Conservation (phyloP, 768 basidiomycete genomes). For the Cubamyces lactineus region DNA sequence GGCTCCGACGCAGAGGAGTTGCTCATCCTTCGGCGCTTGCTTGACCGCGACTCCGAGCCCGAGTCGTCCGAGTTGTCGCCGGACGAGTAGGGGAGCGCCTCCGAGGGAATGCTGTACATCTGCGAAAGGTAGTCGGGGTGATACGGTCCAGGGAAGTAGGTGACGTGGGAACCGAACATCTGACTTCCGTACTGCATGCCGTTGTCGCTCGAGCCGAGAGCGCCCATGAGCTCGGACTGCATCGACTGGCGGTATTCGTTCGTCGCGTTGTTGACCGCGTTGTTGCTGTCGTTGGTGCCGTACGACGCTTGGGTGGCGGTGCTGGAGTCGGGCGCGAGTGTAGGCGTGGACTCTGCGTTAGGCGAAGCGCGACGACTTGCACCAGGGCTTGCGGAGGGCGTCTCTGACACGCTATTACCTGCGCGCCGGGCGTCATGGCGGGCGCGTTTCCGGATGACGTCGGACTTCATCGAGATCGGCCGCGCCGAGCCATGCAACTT, state of each 20-base stretch:
- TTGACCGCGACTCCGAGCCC: slow-evolving; percentile 45
- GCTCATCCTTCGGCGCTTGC: slow-evolving; percentile 77
- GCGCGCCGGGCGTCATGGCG: slow-evolving; percentile 73
- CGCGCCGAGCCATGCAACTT: slow-evolving; percentile 85
- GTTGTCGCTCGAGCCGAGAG: slow-evolving; percentile 40
- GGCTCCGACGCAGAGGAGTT: slow-evolving; percentile 52
- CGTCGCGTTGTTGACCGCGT: slow-evolving; percentile 27
- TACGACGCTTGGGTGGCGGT: slow-evolving; percentile 55
- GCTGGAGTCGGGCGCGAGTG: slow-evolving; percentile 65
- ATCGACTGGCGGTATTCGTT: slow-evolving; percentile 44
- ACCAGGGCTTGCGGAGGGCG: slow-evolving; percentile 76
- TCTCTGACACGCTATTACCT: slow-evolving; percentile 58
- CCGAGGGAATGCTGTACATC: slow-evolving; percentile 46
- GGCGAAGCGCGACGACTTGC: slow-evolving; percentile 77
- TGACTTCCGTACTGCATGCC: slow-evolving; percentile 27
- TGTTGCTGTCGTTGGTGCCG: slow-evolving; percentile 39
- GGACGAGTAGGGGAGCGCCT: slow-evolving; percentile 57
- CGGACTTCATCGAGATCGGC: slow-evolving; percentile 90
- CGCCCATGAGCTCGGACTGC: slow-evolving; percentile 58
- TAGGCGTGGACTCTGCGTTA: slow-evolving; percentile 56
- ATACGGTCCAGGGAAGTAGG: slow-evolving; percentile 67
- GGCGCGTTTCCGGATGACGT: slow-evolving; percentile 86
- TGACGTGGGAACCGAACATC: slow-evolving; percentile 42
- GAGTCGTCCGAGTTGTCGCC: slow-evolving; percentile 49
- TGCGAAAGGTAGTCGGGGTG: slow-evolving; percentile 72